These are phyloP conservation scores for Umbelopsis sp. DNA, from an alignment of 371 early-diverging fungal genomes.

Conservation along the genomic window DNA sequence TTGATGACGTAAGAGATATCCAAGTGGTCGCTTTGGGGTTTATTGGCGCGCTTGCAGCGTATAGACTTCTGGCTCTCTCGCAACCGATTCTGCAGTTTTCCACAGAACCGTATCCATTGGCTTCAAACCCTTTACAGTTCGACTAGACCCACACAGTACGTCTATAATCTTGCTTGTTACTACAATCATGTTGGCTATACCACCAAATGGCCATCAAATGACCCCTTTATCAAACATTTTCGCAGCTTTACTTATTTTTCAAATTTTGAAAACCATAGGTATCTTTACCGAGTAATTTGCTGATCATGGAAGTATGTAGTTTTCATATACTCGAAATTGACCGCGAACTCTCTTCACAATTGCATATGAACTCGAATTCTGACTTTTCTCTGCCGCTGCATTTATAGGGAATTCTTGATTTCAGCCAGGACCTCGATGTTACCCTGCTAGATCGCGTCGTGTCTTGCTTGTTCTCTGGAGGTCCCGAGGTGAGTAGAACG, in stretches of 20 bases:
- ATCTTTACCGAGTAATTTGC: slow-evolving; percentile 17
- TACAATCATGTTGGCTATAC: background rate
- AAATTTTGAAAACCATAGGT: slow-evolving; percentile 3
- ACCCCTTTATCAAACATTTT: slow-evolving; percentile 11
- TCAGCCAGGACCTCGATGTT: slow-evolving; percentile 87
- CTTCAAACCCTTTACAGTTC: slow-evolving; percentile 10
- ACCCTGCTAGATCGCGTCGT: slow-evolving; percentile 90
- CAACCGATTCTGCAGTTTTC: slow-evolving; percentile 15
- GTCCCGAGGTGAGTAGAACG: slow-evolving; percentile 66
- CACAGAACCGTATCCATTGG: slow-evolving; percentile 10
- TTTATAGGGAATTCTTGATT: slow-evolving; percentile 84
- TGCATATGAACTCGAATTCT: background rate
- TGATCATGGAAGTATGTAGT: slow-evolving; percentile 16
- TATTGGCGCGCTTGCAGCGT: background rate
- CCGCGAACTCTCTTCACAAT: background rate
- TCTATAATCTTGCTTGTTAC: background rate
- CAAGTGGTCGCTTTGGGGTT: slow-evolving; percentile 12
- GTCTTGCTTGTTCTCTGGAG: slow-evolving; percentile 73
- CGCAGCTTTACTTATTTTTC: background rate
- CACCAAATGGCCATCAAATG: background rate
- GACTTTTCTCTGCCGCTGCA: background rate
- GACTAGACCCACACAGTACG: slow-evolving; percentile 16
- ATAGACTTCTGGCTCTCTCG: slow-evolving; percentile 10
- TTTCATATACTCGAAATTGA: background rate
- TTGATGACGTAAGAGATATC: background rate